Conservation (phyloP, 352 stramenopile species). For the Pelagophyceae sp. region DNA sequence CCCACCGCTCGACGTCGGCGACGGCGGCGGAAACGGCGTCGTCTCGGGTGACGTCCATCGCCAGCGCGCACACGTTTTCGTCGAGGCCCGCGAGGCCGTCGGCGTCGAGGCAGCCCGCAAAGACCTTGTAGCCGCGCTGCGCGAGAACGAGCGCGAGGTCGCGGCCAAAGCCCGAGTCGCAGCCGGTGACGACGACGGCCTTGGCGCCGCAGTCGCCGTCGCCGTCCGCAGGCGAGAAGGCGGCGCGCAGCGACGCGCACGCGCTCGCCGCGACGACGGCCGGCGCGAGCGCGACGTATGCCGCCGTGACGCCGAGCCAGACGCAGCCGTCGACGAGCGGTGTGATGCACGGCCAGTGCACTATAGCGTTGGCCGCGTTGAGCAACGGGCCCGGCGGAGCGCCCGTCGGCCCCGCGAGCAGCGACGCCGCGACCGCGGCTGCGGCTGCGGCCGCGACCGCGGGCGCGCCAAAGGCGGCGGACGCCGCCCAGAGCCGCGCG, state of each 20-base stretch:
- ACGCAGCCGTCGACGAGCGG: not conserved
- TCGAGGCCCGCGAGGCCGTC: not conserved
- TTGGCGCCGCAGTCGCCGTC: not conserved
- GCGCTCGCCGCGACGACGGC: not conserved
- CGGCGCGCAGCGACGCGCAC: not conserved
- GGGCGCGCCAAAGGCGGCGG: too few relatives aligned
- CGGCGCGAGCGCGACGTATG: not conserved
- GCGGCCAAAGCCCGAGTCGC: constrained; percentile 20
- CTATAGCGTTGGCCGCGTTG: not conserved
- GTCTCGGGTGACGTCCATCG: constrained; percentile 20
- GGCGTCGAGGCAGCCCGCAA: constrained; percentile 26
- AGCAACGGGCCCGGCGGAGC: not conserved
- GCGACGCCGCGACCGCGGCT: not conserved
- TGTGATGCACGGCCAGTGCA: not conserved
- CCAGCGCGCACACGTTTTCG: not conserved
- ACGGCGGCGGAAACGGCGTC: not conserved
- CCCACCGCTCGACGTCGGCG: not conserved
- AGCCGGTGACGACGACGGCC: constrained; percentile 23
- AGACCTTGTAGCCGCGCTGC: constrained; percentile 8
- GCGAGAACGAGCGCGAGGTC: constrained; percentile 25
- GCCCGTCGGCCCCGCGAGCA: not conserved
- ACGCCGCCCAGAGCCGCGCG: not conserved
- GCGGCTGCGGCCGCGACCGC: not conserved
- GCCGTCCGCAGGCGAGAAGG: not conserved
- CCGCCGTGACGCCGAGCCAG: not conserved